Conservation (phyloP, 2,329 filamentous ascomycete genomes). For the Aspergillus sp. region DNA sequence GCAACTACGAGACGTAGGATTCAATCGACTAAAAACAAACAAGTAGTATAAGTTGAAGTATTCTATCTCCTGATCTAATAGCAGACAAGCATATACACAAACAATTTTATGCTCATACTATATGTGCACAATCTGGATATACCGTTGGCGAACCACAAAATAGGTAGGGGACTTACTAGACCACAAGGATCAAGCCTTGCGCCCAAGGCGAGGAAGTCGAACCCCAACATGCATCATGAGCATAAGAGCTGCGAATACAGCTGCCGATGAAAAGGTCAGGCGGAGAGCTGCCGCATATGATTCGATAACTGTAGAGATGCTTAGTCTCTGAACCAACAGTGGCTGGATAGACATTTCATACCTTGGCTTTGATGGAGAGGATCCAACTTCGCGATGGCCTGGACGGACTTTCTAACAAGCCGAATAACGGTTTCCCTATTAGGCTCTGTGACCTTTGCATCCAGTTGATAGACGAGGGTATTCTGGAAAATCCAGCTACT, state of each 20-base stretch:
- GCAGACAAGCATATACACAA: not conserved
- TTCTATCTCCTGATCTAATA: not conserved
- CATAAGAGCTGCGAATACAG: slow-evolving; percentile 36
- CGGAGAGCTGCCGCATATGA: slow-evolving; percentile 39
- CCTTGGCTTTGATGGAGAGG: slow-evolving; percentile 49
- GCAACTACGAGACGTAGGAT: not conserved
- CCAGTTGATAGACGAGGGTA: slow-evolving; percentile 61
- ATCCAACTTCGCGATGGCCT: slow-evolving; percentile 48
- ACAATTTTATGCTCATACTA: not conserved
- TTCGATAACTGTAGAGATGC: slow-evolving; percentile 28
- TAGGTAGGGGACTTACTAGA: not conserved
- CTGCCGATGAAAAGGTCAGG: slow-evolving; percentile 39
- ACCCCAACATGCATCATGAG: slow-evolving; percentile 33
- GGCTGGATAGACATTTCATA: slow-evolving; percentile 23
- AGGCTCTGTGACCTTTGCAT: slow-evolving; percentile 57
- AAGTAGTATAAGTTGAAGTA: not conserved
- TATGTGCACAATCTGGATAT: not conserved
- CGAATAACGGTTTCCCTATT: slow-evolving; percentile 56
- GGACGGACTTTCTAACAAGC: slow-evolving; percentile 52
- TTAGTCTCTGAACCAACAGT: not conserved
- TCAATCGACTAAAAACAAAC: not conserved
- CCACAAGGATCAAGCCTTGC: slow-evolving; percentile 18
- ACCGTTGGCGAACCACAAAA: not conserved
- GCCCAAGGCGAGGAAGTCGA: slow-evolving; percentile 34
- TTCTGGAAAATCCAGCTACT: slow-evolving; percentile 75